Percentiles rank a stretch among this genome's conserved stretches.
phyloP scores from a whole-genome alignment of 352 stramenopile species.

The Globisporangium abappressorium region DNA sequence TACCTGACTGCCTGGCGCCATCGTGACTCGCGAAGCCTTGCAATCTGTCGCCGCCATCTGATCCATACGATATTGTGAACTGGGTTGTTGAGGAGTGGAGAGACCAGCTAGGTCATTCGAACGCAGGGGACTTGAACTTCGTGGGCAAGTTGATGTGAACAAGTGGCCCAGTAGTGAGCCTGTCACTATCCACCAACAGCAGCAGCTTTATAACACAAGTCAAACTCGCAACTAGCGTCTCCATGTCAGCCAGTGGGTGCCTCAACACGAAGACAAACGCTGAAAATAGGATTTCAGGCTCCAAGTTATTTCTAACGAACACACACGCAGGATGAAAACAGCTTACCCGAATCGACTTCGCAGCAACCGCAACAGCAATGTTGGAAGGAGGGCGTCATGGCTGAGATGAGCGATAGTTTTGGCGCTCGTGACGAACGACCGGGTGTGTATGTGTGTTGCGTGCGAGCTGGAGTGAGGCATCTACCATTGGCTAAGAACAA shows the following conservation, averaged over 20 bases:
- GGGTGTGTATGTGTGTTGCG: background rate
- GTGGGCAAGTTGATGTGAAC: background rate
- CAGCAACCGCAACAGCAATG: background rate
- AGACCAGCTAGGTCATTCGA: background rate
- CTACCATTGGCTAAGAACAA: background rate
- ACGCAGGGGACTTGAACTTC: background rate
- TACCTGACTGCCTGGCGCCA: constrained; percentile 6
- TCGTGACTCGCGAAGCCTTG: constrained; percentile 18
- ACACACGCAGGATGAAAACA: background rate
- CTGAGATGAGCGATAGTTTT: background rate
- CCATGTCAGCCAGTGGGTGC: background rate
- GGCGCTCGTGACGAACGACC: background rate
- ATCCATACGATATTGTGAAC: constrained; percentile 2
- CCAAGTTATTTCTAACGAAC: background rate
- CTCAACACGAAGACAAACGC: background rate
- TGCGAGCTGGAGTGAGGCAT: background rate
- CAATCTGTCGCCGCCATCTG: background rate
- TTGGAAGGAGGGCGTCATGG: background rate
- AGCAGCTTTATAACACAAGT: background rate
- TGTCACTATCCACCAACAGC: background rate
- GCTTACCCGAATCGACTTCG: background rate
- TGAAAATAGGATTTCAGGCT: background rate
- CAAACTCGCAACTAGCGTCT: background rate
- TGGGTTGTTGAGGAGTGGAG: background rate
- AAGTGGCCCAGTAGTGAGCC: background rate